Base-by-base conservation (phyloP, 345 rosid genomes). In the Salix udensis region DNA sequence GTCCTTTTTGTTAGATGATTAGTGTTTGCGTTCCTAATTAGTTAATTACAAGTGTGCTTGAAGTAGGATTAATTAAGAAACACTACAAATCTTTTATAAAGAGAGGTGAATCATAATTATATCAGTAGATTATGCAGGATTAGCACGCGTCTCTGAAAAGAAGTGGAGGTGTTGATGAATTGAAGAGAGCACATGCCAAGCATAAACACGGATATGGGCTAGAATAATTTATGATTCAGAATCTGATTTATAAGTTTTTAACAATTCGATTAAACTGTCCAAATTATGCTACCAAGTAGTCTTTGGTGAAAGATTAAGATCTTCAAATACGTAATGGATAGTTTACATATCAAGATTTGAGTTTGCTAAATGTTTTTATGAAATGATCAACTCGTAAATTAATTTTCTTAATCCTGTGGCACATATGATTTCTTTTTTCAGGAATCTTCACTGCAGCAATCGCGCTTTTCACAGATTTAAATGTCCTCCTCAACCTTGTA, bases 371-470 rank as follows among this genome's bases (percentile, higher is more conserved):
- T 52, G 23, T 19, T 52, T 2, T 19, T 19, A 19, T 19, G 10
- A 10, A 42, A 11, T 10, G 3, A 4, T 34, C 5, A 14, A 14
- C 52, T 46, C 14, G 52, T 46, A 4, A 46, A 46, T 14, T 46
- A 46, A 46, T 14, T 46, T 4, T 52, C 58, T 52, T 6, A 19
- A 34, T 7, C 10, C 5, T 15, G 39, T 65, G 36, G 21, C 9
- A 3, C 4, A 31, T 31, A 31, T 68, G 71, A 30, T 79, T 75
- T 52, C n/a, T 19, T 10, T 40, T 79, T 60, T 72, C 94, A 95
- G 98, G 98, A 36, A 78, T 93, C 76, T 85, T 90, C 82, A 95
- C 98, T 2, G 97, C 98, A 1, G 86, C 84, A 21, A 85, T 95
- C 67, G 91, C 98, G 0, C 89, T 93, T 64, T 91, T 95, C 84